phyloP scores from a whole-genome alignment of 1,284 basidiomycete species.

The Cyathus pygmaeus region DNA sequence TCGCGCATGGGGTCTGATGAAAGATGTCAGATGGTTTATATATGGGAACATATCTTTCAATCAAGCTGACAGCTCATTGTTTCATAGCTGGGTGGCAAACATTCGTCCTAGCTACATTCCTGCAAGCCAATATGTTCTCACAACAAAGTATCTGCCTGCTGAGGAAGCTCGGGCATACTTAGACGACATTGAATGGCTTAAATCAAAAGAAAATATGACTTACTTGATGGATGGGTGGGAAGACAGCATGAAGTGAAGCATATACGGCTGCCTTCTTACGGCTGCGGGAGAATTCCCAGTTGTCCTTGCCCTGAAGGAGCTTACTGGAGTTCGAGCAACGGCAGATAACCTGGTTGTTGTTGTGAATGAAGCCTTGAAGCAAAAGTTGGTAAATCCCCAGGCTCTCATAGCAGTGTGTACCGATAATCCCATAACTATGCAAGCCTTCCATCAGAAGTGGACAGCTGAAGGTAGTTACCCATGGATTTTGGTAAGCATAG shows the following conservation, averaged over 20 bases:
- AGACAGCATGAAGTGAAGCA: constrained; percentile 23
- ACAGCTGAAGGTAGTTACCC: neutral
- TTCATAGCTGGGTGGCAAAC: neutral
- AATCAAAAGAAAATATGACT: constrained; percentile 20
- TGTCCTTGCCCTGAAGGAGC: constrained; percentile 28
- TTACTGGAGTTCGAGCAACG: constrained; percentile 31
- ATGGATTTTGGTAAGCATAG: constrained; percentile 12
- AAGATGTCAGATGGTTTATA: too few species aligned
- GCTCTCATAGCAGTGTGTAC: constrained; percentile 10
- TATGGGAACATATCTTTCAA: too few species aligned
- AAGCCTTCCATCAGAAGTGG: constrained; percentile 11
- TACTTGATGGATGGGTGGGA: constrained; percentile 40
- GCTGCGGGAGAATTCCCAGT: constrained; percentile 22
- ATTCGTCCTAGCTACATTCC: constrained; percentile 8
- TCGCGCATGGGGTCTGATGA: too few species aligned
- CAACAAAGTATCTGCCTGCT: constrained; percentile 16
- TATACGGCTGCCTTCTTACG: constrained; percentile 31
- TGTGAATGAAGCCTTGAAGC: constrained; percentile 4
- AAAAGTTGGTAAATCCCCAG: constrained; percentile 5
- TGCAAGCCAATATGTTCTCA: constrained; percentile 22
- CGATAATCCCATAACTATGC: constrained; percentile 25
- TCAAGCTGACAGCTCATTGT: too few species aligned
- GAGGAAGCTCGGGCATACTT: constrained; percentile 23
- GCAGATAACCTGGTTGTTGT: constrained; percentile 26
- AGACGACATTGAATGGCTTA: constrained; percentile 20